Evolutionary conservation across 2,329 filamentous ascomycete species (phyloP).

Genomic region (Neofusicoccum cordaticola): DNA sequence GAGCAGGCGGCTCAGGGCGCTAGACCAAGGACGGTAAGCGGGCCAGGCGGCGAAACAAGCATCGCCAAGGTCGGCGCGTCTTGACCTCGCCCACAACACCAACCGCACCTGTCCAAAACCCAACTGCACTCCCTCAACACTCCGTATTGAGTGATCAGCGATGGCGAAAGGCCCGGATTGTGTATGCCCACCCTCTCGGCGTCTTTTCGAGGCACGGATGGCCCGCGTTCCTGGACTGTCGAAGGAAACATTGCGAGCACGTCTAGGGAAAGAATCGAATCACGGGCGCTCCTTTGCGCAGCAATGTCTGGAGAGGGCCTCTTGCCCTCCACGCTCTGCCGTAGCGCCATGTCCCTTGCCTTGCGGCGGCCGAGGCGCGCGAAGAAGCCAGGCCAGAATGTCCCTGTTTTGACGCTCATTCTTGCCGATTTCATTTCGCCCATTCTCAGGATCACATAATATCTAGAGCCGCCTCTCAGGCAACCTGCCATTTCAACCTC

Average conservation of each 20-base stretch:
- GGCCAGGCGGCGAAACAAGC: not conserved
- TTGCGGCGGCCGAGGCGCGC: conserved; percentile 8
- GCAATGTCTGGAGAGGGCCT: not conserved
- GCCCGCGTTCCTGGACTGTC: not conserved
- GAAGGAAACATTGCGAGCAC: not conserved
- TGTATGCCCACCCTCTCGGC: not conserved
- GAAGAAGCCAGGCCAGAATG: not conserved
- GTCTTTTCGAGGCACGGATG: not conserved
- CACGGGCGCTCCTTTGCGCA: not conserved
- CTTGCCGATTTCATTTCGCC: not conserved
- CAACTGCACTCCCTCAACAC: not conserved
- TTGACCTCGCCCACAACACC: not conserved
- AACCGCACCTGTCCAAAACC: not conserved
- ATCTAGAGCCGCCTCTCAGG: not conserved
- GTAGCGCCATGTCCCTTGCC: not conserved
- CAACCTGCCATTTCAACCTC: not conserved
- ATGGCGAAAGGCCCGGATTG: not conserved
- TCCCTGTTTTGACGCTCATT: conserved; percentile 9
- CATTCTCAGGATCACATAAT: not conserved
- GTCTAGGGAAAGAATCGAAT: not conserved
- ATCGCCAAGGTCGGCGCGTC: not conserved
- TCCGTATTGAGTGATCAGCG: not conserved
- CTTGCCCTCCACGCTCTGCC: not conserved
- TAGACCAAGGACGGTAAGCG: not conserved
- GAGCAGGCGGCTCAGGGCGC: not conserved